Evolutionary conservation across 2,329 filamentous ascomycete species (phyloP), one percentile per base, ranked within the genome.

Genomic region (Aspergillus candidus): DNA sequence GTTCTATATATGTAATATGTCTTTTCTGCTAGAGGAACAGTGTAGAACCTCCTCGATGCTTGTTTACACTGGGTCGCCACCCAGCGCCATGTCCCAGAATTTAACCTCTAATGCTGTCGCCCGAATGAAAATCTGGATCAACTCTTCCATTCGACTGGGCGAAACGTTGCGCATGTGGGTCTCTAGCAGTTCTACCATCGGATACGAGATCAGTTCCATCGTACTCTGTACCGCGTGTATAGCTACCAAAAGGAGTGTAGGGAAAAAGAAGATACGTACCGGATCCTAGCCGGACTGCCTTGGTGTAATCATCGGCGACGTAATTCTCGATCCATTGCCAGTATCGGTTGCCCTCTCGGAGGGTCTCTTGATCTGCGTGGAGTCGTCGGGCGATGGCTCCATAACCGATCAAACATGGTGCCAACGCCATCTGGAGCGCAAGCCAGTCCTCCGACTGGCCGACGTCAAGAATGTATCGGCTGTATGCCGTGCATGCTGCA

Each of bases 241-340:
- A 7, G 12, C 30, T 35, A 4, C 22, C 6, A 30, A 11, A 30
- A 11, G 13, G n/a, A 11, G 18, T 3, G 32, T 12, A 18, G 27
- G 30, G 8, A 36, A 41, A 3, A 17, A 12, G 13, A 15, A 30
- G 18, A 35, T 36, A 29, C 77, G 66, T 70, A 88, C 86, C 80
- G 43, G 76, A 80, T 15, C 87, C 88, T 3, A 80, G 74, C 51
- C 72, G 73, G 42, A 94, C 86, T 5, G 87, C 86, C 49, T 82
- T 74, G 1, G 74, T 69, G 54, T 94, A 96, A 61, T 93, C 86
- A 1, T 87, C 82, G 2, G 83, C 85, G 12, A 86, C 79, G 60
- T 96, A 97, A 59, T 88, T 94, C 61, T 90, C 75, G 53, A 97
- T 88, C 91, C 91, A 97, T 36, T 82, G 78, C 84, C 86, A 93